Base-by-base conservation (phyloP, 2,329 filamentous ascomycete genomes). In the Cytospora paraplurivora region DNA sequence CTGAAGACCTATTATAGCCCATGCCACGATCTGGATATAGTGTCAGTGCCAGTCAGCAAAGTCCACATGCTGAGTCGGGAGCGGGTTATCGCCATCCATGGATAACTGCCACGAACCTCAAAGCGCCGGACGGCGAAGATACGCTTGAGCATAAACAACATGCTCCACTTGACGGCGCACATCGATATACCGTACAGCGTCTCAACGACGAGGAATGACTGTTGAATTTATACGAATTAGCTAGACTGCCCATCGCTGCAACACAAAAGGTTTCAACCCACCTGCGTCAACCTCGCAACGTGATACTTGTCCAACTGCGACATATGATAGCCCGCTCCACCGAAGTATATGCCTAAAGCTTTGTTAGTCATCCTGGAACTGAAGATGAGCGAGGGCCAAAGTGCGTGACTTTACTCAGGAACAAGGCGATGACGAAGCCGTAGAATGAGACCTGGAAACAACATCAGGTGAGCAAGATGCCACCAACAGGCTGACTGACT, bases 91-190 rank as follows among this genome's bases (percentile, higher is more conserved):
- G 27, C 27, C 27, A 27, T 27, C 27, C 4, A 27, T 32, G 19
- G 7, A 15, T 41, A 13, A 4, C 34, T 38, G 21, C 33, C 8
- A 59, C 61, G 15, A 27, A 64, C 62, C 57, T 51, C 59, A 32
- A 64, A 64, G 15, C 37, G 54, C 35, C 37, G 50, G n/a, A 64
- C 52, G 57, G 62, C 52, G 19, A 64, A 64, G 13, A 64, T 64
- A 5, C 62, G 53, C 52, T 64, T 64, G 34, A 64, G 17, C 62
- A 64, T 64, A 44, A 64, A 64, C 7, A 64, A 35, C 62, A 61
- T 64, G 53, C 57, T 61, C 62, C 62, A 64, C 33, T 64, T 64
- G 32, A 61, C 52, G 13, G 57, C 44, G 32, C 62, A 64, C 62
- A 64, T 64, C 5, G 62, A 56, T 21, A 64, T 34, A 2, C 52